These are phyloP conservation scores for Adansonia digitata DNA, from an alignment of 345 rosid genomes.

Conservation along the genomic window DNA sequence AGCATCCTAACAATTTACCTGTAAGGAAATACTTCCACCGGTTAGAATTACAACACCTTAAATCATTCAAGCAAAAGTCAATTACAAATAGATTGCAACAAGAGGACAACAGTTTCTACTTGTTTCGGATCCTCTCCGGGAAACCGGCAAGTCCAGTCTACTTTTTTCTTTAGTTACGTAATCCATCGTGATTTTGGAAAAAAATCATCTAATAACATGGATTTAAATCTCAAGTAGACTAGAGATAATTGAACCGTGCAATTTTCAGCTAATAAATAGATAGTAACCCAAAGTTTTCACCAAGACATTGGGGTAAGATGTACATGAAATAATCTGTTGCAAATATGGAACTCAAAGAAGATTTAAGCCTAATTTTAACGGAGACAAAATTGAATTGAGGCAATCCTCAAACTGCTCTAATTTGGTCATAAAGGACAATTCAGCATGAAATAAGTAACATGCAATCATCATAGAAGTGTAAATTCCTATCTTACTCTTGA, in stretches of 20 bases:
- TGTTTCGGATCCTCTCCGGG: neutral
- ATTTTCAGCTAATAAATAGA: neutral
- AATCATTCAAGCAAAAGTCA: neutral
- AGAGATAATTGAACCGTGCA: neutral
- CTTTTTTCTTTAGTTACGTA: neutral
- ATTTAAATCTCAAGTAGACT: neutral
- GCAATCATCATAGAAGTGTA: neutral
- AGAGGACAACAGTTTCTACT: neutral
- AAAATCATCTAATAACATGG: neutral
- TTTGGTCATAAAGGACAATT: neutral
- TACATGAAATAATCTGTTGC: too few relatives aligned
- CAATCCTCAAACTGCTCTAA: neutral
- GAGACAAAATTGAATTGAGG: neutral
- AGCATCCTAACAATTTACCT: slow-evolving; percentile 88
- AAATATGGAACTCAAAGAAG: neutral
- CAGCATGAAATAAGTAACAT: neutral
- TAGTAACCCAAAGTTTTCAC: too few relatives aligned
- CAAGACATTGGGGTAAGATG: neutral
- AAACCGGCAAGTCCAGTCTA: neutral
- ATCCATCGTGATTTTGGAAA: neutral
- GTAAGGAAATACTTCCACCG: slow-evolving; percentile 16
- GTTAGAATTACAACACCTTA: slow-evolving; percentile 5
- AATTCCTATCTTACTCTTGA: too few relatives aligned
- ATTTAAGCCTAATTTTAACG: neutral
- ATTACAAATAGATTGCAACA: neutral